These are phyloP conservation scores for Heterobasidion occidentale DNA, from an alignment of 1,284 basidiomycete genomes.

Conservation along the genomic window DNA sequence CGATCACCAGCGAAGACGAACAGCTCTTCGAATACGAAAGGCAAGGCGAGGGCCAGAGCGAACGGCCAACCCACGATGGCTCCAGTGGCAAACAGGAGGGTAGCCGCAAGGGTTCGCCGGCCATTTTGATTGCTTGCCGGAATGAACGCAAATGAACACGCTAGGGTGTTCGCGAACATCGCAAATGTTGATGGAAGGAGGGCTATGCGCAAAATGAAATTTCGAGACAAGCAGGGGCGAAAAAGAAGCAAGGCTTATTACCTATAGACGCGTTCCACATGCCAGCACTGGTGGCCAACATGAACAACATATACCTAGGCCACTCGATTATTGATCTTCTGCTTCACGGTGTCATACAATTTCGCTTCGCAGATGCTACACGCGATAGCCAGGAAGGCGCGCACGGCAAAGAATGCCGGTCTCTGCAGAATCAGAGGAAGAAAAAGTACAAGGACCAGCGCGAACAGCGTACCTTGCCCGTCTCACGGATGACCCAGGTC, in stretches of 20 bases:
- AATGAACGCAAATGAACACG: constrained; percentile 70
- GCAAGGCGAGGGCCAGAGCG: constrained; percentile 76
- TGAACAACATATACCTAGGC: constrained; percentile 90
- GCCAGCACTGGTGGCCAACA: constrained; percentile 80
- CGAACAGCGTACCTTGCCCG: constrained; percentile 20
- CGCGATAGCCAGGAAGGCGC: constrained; percentile 71
- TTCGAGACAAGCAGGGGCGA: neutral
- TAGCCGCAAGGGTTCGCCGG: constrained; percentile 55
- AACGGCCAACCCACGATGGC: constrained; percentile 97
- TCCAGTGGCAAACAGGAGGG: constrained; percentile 72
- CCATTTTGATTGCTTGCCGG: constrained; percentile 53
- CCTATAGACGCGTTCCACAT: constrained; percentile 90
- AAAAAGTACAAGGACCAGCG: neutral
- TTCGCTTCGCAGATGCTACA: constrained; percentile 78
- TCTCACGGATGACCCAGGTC: constrained; percentile 15
- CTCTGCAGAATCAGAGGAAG: constrained; percentile 38
- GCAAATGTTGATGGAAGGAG: constrained; percentile 93
- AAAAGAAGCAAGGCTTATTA: constrained; percentile 23
- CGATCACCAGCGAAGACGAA: constrained; percentile 71
- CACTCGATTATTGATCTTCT: constrained; percentile 81
- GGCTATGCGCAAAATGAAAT: constrained; percentile 36
- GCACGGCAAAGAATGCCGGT: constrained; percentile 82
- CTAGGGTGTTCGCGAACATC: constrained; percentile 86
- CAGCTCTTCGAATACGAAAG: constrained; percentile 89
- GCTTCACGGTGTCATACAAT: constrained; percentile 78